phyloP scores from a whole-genome alignment of 768 basidiomycete species.

The Paxillus involutus region DNA sequence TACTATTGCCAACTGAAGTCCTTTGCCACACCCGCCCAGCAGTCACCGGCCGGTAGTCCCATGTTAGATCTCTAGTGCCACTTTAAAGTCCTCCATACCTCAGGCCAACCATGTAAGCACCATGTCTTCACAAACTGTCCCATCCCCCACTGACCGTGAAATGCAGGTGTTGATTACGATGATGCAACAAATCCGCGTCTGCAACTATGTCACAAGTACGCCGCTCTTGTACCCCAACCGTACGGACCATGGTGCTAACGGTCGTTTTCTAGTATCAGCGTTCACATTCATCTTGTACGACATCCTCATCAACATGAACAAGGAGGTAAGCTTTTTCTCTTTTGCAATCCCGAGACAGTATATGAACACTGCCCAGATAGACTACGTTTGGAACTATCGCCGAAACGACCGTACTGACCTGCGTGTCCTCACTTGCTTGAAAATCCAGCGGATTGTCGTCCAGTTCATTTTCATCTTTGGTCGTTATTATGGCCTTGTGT shows the following conservation, averaged over 20 bases:
- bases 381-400: conserved; percentile 15
- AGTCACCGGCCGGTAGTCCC: not conserved
- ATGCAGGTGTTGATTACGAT: not conserved
- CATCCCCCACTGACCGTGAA: conserved; percentile 3
- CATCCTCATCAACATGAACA: conserved; percentile 17
- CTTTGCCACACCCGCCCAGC: too few relatives aligned
- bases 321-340: conserved; percentile 9
- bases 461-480: conserved; percentile 19
- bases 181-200: conserved; percentile 14
- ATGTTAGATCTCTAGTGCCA: not conserved
- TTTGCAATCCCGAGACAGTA: not conserved
- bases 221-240: not conserved
- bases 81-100: not conserved
- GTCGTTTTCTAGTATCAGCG: conserved; percentile 11
- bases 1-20: not conserved
- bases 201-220: conserved; percentile 15
- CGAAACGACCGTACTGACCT: not conserved
- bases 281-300: conserved; percentile 19
- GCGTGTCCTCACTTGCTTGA: not conserved
- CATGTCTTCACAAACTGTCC: conserved; percentile 10
- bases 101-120: not conserved
- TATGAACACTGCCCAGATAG: conserved; percentile 4
- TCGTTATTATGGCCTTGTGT: conserved; percentile 26
- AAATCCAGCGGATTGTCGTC: conserved; percentile 9
- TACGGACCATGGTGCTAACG: not conserved